Base-by-base conservation (phyloP, 345 rosid genomes). In the Clarkia xantiana region DNA sequence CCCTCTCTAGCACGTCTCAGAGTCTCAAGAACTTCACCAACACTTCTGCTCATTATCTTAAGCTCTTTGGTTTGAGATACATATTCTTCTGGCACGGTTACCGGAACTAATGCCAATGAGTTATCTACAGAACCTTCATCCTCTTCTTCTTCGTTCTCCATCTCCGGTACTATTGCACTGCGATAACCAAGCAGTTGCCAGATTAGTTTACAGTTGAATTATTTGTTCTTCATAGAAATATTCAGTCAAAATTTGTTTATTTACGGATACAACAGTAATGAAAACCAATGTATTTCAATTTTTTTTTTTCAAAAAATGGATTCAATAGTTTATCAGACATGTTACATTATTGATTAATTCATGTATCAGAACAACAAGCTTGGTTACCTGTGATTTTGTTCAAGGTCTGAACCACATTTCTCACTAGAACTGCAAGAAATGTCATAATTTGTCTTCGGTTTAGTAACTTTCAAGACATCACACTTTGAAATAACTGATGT, bases 1-100 rank as follows among this genome's bases (percentile, higher is more conserved):
- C 16, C 41, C 0, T 53, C 64, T 40, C 58, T 53, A 17, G 64
- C 64, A 40, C 15, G 58, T 46, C 64, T 71, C 48, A 80, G 48
- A 1, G 69, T 57, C 40, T 76, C 86, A 40, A 74, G 80, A 57
- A 65, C 82, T 56, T 80, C 78, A 14, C 47, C 22, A 29, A 58
- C 68, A 52, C 67, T 76, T 51, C 53, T 51, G 47, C 47, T 65
- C 2, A 38, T 52, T 2, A 61, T 53, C 49, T 54, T 58, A 53
- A 48, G 14, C 57, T 67, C 74, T 14, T 49, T 53, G 15, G 42
- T 29, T 40, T 14, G 55, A 17, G 66, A 47, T 41, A 53, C 47
- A 47, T 44, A 54, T 13, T 71, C 60, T 39, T 48, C 29, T 10
- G 16, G 50, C 47, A 45, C 17, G 17, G 36, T 53, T 15, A 67